phyloP scores from a whole-genome alignment of 176 grass and related monocot genomes.

The Phragmites australis region DNA sequence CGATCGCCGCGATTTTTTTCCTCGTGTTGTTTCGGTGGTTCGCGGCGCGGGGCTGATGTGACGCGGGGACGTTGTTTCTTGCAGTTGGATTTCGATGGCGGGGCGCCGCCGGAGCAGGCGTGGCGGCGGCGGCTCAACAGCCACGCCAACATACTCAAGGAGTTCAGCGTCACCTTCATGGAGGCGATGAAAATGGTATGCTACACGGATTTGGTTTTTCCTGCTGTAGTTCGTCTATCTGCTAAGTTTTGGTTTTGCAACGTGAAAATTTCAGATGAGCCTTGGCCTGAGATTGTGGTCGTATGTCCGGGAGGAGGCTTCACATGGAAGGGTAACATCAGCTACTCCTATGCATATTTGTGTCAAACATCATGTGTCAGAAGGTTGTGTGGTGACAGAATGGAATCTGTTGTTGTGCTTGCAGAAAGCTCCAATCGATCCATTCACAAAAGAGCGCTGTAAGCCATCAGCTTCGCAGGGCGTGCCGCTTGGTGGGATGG shows the following conservation, averaged over 20 bases:
- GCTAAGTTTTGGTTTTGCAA: slow-evolving; percentile 13
- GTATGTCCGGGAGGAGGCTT: slow-evolving; percentile 97
- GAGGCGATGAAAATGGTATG: slow-evolving; percentile 96
- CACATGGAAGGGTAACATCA: slow-evolving; percentile 84
- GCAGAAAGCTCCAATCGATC: slow-evolving; percentile 99
- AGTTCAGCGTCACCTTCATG: slow-evolving; percentile 99
- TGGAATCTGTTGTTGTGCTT: slow-evolving; percentile 26
- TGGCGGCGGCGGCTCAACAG: slow-evolving; percentile 90
- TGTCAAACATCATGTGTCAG: not conserved
- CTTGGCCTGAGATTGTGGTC: slow-evolving; percentile 97
- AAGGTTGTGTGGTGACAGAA: slow-evolving; percentile 25
- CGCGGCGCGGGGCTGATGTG: not conserved
- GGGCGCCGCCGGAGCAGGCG: slow-evolving; percentile 82
- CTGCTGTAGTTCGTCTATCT: not conserved
- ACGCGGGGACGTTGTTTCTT: slow-evolving; percentile 8
- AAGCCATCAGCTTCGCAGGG: slow-evolving; percentile 95
- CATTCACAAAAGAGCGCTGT: slow-evolving; percentile 85
- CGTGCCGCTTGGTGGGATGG: slow-evolving; percentile 96
- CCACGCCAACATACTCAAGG: slow-evolving; percentile 91
- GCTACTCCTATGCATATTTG: not conserved
- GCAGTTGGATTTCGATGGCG: slow-evolving; percentile 94
- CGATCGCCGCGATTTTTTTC: not conserved
- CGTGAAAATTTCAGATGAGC: slow-evolving; percentile 55
- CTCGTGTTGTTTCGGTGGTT: not conserved
- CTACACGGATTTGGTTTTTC: not conserved